Evolutionary conservation across 2,329 filamentous ascomycete genomes (phyloP).

Genomic region (Xylaria arbuscula): DNA sequence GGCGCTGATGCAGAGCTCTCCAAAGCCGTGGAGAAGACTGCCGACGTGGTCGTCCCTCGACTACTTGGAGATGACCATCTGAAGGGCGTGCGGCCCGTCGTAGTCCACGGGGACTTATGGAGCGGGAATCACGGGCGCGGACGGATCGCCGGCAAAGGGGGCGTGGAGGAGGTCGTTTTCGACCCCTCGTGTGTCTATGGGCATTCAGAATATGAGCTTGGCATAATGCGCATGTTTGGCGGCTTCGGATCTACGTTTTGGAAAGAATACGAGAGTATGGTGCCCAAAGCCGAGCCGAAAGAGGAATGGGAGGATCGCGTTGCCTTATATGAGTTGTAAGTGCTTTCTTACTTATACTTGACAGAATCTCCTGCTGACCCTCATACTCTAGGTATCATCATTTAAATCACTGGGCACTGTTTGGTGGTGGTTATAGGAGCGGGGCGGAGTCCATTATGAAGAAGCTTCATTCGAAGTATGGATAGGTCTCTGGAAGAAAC

Average conservation of each 20-base stretch:
- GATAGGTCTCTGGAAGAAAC: slow-evolving; percentile 43
- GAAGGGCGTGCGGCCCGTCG: slow-evolving; percentile 75
- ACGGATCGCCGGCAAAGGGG: slow-evolving; percentile 63
- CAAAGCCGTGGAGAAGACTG: slow-evolving; percentile 72
- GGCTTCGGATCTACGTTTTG: slow-evolving; percentile 80
- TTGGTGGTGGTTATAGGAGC: slow-evolving; percentile 80
- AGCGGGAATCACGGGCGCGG: slow-evolving; percentile 82
- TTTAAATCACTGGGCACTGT: slow-evolving; percentile 87
- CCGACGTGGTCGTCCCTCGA: slow-evolving; percentile 74
- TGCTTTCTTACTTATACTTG: slow-evolving; percentile 43
- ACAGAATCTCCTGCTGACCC: slow-evolving; percentile 19
- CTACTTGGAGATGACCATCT: slow-evolving; percentile 77
- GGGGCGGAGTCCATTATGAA: slow-evolving; percentile 85
- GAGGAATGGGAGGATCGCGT: slow-evolving; percentile 89
- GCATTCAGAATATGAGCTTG: slow-evolving; percentile 89
- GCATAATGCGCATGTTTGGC: slow-evolving; percentile 97
- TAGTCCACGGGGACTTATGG: slow-evolving; percentile 95
- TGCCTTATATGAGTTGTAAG: slow-evolving; percentile 82
- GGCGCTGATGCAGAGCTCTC: slow-evolving; percentile 72
- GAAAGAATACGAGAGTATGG: slow-evolving; percentile 78
- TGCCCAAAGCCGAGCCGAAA: slow-evolving; percentile 82
- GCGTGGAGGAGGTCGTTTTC: slow-evolving; percentile 79
- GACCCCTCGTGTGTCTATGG: slow-evolving; percentile 86
- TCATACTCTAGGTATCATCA: slow-evolving; percentile 77
- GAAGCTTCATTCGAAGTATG: slow-evolving; percentile 78